Percentiles rank a stretch among this genome's conserved stretches.
Evolutionary conservation across 139 green algal genomes (phyloP).

Genomic region (Micromonas commoda): DNA sequence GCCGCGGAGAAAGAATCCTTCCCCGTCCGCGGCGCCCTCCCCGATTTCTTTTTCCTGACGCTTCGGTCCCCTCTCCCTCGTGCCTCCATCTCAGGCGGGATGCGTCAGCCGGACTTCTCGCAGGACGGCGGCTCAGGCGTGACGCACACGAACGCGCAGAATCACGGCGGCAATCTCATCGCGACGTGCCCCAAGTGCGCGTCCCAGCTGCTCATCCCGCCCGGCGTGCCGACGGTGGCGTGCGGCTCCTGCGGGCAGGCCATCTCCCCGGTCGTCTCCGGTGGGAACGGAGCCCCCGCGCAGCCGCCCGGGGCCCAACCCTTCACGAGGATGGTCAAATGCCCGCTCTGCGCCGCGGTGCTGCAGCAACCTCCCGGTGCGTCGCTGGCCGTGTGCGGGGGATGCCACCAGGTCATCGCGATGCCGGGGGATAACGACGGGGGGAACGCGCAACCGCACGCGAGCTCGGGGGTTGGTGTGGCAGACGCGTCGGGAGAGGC

Average conservation of each 20-base stretch:
- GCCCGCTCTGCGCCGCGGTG: neutral
- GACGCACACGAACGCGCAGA: neutral
- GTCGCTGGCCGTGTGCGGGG: conserved; percentile 5
- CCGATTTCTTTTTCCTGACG: neutral
- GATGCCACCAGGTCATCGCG: neutral
- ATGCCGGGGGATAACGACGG: neutral
- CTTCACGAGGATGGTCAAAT: neutral
- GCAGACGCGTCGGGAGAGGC: neutral
- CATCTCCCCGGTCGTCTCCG: neutral
- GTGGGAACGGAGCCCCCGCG: too few relatives aligned
- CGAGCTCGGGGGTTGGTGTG: neutral
- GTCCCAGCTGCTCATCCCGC: neutral
- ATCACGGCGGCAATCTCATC: neutral
- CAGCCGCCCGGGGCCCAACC: too few relatives aligned
- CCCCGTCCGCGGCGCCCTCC: too few relatives aligned
- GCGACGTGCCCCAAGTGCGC: neutral
- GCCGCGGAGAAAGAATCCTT: too few relatives aligned
- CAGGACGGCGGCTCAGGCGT: neutral
- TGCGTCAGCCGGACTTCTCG: neutral
- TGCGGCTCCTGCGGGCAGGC: neutral
- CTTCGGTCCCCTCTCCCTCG: neutral
- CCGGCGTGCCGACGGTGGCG: neutral
- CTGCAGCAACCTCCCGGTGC: neutral
- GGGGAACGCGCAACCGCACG: neutral
- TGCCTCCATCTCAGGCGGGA: neutral